phyloP scores from a whole-genome alignment of 2,329 filamentous ascomycete genomes.

The Fusarium pilosicola region DNA sequence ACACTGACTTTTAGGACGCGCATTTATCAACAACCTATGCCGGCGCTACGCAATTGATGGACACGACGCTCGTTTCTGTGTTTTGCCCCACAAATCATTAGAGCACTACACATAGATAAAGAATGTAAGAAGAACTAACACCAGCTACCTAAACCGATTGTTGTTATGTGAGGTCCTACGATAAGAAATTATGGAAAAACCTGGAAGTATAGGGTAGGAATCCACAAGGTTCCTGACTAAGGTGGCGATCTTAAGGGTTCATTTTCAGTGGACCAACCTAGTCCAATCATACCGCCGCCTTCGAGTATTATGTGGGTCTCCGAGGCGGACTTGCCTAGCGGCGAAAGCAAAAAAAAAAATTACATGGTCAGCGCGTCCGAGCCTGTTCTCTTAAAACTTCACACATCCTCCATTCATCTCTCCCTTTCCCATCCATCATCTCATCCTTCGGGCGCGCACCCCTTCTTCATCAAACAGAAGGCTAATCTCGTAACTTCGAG shows the following conservation, averaged over 20 bases:
- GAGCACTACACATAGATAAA: not conserved
- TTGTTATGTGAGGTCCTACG: not conserved
- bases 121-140: not conserved
- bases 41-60: not conserved
- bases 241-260: conserved; percentile 26
- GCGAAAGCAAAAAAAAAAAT: conserved; percentile 42
- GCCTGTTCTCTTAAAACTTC: conserved; percentile 41
- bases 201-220: conserved; percentile 2
- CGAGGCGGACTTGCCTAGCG: conserved; percentile 42
- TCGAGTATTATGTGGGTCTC: not conserved
- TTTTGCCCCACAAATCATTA: no score
- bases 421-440: conserved; percentile 39
- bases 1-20: not conserved
- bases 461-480: conserved; percentile 42
- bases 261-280: not conserved
- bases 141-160: not conserved
- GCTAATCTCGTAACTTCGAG: conserved; percentile 33
- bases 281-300: not conserved
- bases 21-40: no score
- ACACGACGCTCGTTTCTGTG: no score
- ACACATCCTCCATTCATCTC: conserved; percentile 39
- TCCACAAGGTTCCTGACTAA: conserved; percentile 17
- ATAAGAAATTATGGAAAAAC: not conserved
- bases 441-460: conserved; percentile 44
- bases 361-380: conserved; percentile 33